phyloP scores from a whole-genome alignment of 352 stramenopile species.

The Pythium volutum region DNA sequence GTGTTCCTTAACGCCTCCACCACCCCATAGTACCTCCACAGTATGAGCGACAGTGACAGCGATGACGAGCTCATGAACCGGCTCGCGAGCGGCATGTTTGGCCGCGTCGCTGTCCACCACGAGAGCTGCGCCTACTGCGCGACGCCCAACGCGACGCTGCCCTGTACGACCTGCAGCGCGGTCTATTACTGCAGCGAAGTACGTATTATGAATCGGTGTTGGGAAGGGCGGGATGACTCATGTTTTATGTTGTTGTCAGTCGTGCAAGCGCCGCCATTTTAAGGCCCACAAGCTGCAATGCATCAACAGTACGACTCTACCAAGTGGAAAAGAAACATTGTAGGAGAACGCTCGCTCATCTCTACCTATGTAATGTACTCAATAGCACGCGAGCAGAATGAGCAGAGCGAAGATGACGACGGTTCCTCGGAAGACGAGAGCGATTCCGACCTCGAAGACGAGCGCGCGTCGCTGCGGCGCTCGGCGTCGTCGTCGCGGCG shows the following conservation, averaged over 20 bases:
- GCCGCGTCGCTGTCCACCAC: slow-evolving; percentile 22
- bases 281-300: slow-evolving; percentile 67
- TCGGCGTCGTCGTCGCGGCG: slow-evolving; percentile 2
- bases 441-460: slow-evolving; percentile 66
- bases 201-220: slow-evolving; percentile 9
- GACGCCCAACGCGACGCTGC: slow-evolving; percentile 43
- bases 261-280: slow-evolving; percentile 68
- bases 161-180: slow-evolving; percentile 66
- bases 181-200: slow-evolving; percentile 77
- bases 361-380: not conserved
- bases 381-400: slow-evolving; percentile 55
- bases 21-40: not conserved
- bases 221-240: too few relatives aligned
- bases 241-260: slow-evolving; percentile 29
- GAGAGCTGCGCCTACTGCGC: slow-evolving; percentile 80
- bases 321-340: too few relatives aligned
- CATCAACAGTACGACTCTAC: slow-evolving; percentile 53
- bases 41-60: slow-evolving; percentile 79
- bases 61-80: slow-evolving; percentile 85
- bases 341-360: not conserved
- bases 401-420: slow-evolving; percentile 51
- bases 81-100: slow-evolving; percentile 44
- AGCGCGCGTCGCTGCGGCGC: slow-evolving; percentile 24
- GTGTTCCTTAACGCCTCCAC: not conserved
- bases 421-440: slow-evolving; percentile 67